Base-by-base conservation (phyloP, 2,329 filamentous ascomycete species). In the Penicillium sp. region DNA sequence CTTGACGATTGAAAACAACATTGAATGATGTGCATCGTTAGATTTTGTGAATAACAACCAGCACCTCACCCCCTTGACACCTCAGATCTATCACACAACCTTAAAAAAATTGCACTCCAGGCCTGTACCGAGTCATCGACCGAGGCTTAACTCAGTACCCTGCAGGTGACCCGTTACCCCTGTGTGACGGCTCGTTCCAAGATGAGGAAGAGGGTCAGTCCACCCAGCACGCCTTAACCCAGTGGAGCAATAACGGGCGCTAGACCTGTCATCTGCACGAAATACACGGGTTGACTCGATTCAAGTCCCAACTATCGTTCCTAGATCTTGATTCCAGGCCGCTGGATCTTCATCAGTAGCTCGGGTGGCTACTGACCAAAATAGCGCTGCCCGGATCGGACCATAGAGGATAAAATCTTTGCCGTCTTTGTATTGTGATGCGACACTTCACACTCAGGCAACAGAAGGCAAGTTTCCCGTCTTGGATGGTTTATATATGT, bases 131-230 rank as follows among this genome's bases (percentile, higher is more conserved):
- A 31, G 34, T 7, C 23, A 27, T 51, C 51, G 35, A 41, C 52
- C 27, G n/a, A 16, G n/a, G 34, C 31, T 38, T 38, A 46, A 38
- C 6, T 41, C 45, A 16, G 27, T 25, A 27, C 29, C 5, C 55
- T 57, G 56, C 59, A 42, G 48, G 52, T 35, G 50, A 50, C 44
- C 51, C 52, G 54, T 60, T 58, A 38, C 42, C 27, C 32, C 41
- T 46, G n/a, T 46, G 38, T 46, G 29, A 48, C 52, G 3, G 31
- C n/a, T 13, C 18, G 29, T 45, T 54, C 18, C 27, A 38, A 27
- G 16, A 50, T 49, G 8, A 32, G 35, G 18, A n/a, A 35, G 27
- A 41, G 15, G 34, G 52, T 59, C 56, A 58, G 55, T 55, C 58
- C 52, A 61, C 52, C 34, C 54, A 54, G 53, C 51, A 55, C 39